phyloP scores from a whole-genome alignment of 495 filamentous ascomycete genomes.

The Aspergillus leporis region DNA sequence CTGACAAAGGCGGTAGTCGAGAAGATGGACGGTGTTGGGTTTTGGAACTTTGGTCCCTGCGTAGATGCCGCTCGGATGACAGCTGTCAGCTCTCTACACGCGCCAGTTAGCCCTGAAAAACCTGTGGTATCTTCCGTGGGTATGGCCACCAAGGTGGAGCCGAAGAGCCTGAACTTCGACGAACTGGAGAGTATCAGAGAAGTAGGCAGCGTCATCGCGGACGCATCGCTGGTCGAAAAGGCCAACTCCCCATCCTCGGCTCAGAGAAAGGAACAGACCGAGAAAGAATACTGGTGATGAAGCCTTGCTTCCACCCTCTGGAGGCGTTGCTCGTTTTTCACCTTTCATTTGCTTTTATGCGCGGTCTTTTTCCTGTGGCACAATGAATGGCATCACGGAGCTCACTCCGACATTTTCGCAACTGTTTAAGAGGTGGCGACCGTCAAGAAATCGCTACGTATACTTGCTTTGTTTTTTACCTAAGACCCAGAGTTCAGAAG shows the following conservation, averaged over 20 bases:
- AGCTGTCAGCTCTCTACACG: neutral
- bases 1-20: slow-evolving; percentile 33
- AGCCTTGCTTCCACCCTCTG: neutral
- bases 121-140: neutral
- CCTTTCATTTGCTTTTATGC: neutral
- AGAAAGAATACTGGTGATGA: slow-evolving; percentile 19
- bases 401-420: neutral
- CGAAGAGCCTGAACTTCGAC: slow-evolving; percentile 16
- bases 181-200: slow-evolving; percentile 25
- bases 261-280: slow-evolving; percentile 1
- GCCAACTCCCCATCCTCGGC: neutral
- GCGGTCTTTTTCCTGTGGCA: neutral
- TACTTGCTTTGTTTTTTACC: neutral
- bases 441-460: neutral
- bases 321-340: neutral
- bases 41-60: slow-evolving; percentile 25
- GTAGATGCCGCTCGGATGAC: slow-evolving; percentile 5
- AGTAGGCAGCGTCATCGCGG: slow-evolving; percentile 14
- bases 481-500: neutral
- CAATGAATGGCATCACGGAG: neutral
- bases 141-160: neutral
- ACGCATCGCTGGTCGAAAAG: neutral
- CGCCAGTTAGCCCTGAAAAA: neutral
- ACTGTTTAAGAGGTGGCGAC: neutral
- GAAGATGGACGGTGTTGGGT: slow-evolving; percentile 40